Base-by-base conservation (phyloP, 352 stramenopile genomes). In the Achlya hypogyna region DNA sequence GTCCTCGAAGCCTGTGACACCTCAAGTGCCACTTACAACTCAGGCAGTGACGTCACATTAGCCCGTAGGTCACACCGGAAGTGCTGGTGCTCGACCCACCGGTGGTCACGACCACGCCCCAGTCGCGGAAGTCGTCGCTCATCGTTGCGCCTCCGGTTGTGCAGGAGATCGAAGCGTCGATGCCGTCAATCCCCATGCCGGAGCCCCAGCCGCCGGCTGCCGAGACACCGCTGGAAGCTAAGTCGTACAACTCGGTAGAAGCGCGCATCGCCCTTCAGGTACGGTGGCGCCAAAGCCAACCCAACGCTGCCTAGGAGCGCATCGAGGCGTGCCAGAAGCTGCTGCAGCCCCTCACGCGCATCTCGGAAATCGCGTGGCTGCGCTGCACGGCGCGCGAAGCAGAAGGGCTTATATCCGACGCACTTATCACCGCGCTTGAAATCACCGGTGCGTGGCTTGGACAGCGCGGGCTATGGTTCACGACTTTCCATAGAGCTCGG, bases 261-360 rank as follows among this genome's bases (percentile, higher is more conserved):
- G 60, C 42, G 8, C 60, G 60, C 8, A 35, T 67, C n/a, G n/a
- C 51, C 22, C 51, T 67, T 1, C 60, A 67, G 27, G 60, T 67
- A 5, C 0, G 16, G 16, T 64, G 2, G 12, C 29, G 25, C 22
- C 49, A 54, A 16, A 45, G 14, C 2, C 38, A 45, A 3, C n/a
- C 2, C 38, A 23, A 2, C 3, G 4, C 6, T 35, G 22, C 22
- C 4, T 87, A 85, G 67, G 59, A 78, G 45, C 72, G 84, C 0
- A 77, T 90, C 10, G 70, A 70, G 16, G 69, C 67, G 8, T 86
- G 82, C 28, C 68, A 87, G 60, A 53, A 64, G 38, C 72, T 87
- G 0, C 71, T 88, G 4, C 40, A 56, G 2, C 56, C 34, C 25
- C 60, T 86, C 14, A 71, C 65, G 5, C 35, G 59, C 22, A 51